Conservation (phyloP, 2,329 filamentous ascomycete genomes). For the Rasamsonia emersonii region DNA sequence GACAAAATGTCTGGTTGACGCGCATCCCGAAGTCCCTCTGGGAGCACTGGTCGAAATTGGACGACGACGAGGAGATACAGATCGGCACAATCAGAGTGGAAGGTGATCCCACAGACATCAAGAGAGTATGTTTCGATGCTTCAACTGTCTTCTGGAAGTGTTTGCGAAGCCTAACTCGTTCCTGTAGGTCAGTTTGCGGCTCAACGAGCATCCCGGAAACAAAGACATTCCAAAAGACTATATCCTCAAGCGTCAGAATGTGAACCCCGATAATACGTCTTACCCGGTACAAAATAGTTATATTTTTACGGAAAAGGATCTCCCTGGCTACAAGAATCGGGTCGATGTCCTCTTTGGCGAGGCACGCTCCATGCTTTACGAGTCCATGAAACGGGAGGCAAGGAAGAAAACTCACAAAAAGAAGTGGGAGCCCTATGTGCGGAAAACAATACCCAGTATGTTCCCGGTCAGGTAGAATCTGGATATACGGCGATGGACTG, state of each 20-base stretch:
- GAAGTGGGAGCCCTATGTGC: conserved; percentile 50
- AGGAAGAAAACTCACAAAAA: conserved; percentile 42
- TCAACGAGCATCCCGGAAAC: conserved; percentile 61
- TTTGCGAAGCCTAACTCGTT: conserved; percentile 21
- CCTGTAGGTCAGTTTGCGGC: conserved; percentile 57
- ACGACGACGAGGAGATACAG: conserved; percentile 73
- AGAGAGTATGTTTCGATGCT: conserved; percentile 30
- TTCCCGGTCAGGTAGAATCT: too few species aligned
- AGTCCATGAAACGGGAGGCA: conserved; percentile 37
- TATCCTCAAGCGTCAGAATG: conserved; percentile 61
- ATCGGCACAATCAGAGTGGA: conserved; percentile 63
- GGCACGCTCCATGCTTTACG: conserved; percentile 38
- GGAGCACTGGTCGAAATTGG: conserved; percentile 66
- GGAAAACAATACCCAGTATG: conserved; percentile 62
- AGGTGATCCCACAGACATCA: conserved; percentile 46
- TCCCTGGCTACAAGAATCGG: conserved; percentile 61
- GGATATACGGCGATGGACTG: too few species aligned
- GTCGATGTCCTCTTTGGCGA: conserved; percentile 35
- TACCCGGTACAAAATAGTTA: conserved; percentile 68
- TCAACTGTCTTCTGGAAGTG: conserved; percentile 8
- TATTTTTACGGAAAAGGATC: conserved; percentile 87
- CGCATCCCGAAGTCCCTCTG: conserved; percentile 73
- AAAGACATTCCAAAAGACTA: conserved; percentile 80
- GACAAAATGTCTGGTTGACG: conserved; percentile 57
- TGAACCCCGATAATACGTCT: conserved; percentile 33